phyloP scores from a whole-genome alignment of 306 rosid genomes.

The Cucurbita moschata region DNA sequence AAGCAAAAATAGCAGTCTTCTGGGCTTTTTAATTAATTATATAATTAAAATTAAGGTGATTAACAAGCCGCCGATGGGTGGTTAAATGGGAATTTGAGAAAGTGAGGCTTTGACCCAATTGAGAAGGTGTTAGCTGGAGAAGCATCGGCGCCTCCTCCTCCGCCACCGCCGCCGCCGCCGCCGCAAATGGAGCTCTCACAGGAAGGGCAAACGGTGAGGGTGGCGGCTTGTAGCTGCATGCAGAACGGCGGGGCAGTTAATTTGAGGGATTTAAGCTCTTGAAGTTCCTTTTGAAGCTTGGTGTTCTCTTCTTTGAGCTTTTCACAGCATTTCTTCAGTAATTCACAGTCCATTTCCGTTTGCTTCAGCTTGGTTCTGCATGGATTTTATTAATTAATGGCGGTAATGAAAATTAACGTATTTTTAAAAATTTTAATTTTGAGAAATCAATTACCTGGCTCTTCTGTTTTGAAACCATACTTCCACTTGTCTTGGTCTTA shows the following conservation, averaged over 20 bases:
- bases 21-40: neutral
- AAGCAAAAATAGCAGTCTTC: constrained; percentile 13
- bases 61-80: constrained; percentile 57
- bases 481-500: constrained; percentile 80
- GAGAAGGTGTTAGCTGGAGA: constrained; percentile 15
- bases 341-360: constrained; percentile 64
- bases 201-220: constrained; percentile 58
- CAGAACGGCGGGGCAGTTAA: constrained; percentile 19
- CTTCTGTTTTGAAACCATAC: constrained; percentile 98
- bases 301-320: constrained; percentile 60
- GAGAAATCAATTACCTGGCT: constrained; percentile 42
- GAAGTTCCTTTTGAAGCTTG: constrained; percentile 54
- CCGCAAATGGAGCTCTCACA: constrained; percentile 35
- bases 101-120: constrained; percentile 18
- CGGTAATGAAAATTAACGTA: no score
- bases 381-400: neutral
- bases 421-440: no score
- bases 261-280: constrained; percentile 50
- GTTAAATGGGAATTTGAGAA: constrained; percentile 23
- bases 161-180: neutral
- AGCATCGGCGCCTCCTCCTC: constrained; percentile 1
- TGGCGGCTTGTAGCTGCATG: constrained; percentile 43
- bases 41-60: neutral
- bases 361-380: constrained; percentile 77
- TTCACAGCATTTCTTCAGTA: constrained; percentile 50